Percentiles rank a stretch among this genome's conserved stretches.
phyloP scores from a whole-genome alignment of 768 basidiomycete genomes.

The Russula vinacea region DNA sequence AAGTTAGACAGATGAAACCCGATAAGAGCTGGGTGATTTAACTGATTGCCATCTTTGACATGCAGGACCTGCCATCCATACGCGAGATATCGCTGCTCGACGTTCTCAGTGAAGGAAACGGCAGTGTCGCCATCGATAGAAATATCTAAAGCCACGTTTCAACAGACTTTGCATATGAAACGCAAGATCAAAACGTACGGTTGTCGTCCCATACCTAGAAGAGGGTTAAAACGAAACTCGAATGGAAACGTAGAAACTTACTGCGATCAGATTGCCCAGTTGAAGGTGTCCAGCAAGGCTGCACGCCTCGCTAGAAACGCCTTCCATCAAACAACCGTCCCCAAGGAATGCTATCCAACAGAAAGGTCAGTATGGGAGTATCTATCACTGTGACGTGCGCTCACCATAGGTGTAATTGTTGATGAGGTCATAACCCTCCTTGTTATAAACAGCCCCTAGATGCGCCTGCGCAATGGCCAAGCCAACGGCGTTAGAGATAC shows the following conservation, averaged over 20 bases:
- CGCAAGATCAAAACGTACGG: conserved; percentile 49
- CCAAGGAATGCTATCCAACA: conserved; percentile 72
- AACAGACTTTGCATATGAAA: conserved; percentile 11
- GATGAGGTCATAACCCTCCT: conserved; percentile 73
- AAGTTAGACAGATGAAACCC: conserved; percentile 19
- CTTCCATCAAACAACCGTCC: conserved; percentile 97
- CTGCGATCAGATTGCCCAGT: conserved; percentile 88
- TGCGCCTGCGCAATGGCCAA: conserved; percentile 92
- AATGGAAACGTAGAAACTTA: conserved; percentile 42
- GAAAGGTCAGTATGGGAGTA: conserved; percentile 11
- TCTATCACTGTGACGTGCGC: conserved; percentile 13
- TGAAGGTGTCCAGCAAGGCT: conserved; percentile 92
- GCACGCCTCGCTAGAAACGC: conserved; percentile 89
- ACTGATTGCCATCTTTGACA: conserved; percentile 79
- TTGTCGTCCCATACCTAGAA: conserved; percentile 90
- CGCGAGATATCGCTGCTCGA: conserved; percentile 79
- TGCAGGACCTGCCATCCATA: conserved; percentile 94
- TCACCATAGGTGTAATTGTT: conserved; percentile 87
- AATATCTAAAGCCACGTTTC: conserved; percentile 58
- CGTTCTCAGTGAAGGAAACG: conserved; percentile 92
- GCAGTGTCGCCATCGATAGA: conserved; percentile 94
- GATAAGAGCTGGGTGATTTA: background rate
- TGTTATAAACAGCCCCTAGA: conserved; percentile 86
- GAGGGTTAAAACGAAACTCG: conserved; percentile 26
- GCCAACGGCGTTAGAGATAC: conserved; percentile 90